Evolutionary conservation across 2,329 filamentous ascomycete genomes (phyloP).

Genomic region (Pyrenochaeta sp.): DNA sequence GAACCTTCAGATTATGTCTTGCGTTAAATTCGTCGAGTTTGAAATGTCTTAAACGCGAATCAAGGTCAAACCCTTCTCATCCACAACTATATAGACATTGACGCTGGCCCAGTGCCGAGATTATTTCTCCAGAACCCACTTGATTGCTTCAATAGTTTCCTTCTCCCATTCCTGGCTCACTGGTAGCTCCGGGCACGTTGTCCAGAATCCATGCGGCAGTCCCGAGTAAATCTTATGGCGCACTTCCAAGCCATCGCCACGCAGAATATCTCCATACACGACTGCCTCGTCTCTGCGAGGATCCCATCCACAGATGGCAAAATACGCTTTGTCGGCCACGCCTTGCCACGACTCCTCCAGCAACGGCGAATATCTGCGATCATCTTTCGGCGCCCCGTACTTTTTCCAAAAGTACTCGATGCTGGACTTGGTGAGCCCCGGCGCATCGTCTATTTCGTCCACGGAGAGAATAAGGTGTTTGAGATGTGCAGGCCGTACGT

Average conservation of each 20-base stretch:
- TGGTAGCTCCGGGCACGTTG: conserved; percentile 11
- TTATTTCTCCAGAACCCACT: conserved; percentile 7
- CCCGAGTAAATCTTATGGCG: conserved; percentile 6
- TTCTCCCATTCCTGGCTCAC: conserved; percentile 8
- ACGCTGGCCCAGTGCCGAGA: background rate
- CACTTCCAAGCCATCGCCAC: conserved; percentile 3
- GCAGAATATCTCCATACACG: conserved; percentile 6
- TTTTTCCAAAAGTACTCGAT: conserved; percentile 15
- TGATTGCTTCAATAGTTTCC: conserved; percentile 2
- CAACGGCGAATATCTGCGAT: conserved; percentile 9
- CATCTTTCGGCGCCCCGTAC: conserved; percentile 10
- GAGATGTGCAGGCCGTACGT: conserved; percentile 3
- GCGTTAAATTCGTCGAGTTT: no score
- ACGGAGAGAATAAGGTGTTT: conserved; percentile 7
- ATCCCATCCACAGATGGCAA: conserved; percentile 15
- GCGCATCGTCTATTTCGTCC: conserved; percentile 14
- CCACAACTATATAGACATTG: background rate
- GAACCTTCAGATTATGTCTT: no score
- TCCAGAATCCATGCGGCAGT: conserved; percentile 16
- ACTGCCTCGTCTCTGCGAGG: conserved; percentile 14
- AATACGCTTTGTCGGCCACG: conserved; percentile 8
- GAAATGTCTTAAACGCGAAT: no score
- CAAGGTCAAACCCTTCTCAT: no score
- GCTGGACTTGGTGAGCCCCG: conserved; percentile 9
- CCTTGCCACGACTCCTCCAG: conserved; percentile 3